phyloP scores from a whole-genome alignment of 208 protist species.

The Trypanosoma vivax region DNA sequence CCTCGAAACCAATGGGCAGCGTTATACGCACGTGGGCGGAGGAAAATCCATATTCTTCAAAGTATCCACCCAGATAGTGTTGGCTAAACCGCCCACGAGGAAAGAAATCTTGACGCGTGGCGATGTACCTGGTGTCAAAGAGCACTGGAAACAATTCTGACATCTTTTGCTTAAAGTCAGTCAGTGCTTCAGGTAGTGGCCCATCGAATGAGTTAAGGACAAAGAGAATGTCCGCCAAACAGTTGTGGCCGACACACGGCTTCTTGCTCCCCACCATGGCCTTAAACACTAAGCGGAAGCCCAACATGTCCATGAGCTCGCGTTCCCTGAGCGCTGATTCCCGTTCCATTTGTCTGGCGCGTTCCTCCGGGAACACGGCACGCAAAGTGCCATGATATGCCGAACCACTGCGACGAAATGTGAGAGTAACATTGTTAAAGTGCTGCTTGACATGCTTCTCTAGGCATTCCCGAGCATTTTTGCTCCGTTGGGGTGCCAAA shows the following conservation, averaged over 20 bases:
- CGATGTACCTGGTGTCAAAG: conserved; percentile 62
- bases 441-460: conserved; percentile 14
- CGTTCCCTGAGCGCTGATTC: conserved; percentile 19
- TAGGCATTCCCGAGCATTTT: conserved; percentile 37
- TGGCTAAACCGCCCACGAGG: conserved; percentile 27
- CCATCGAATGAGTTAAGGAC: conserved; percentile 39
- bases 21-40: conserved; percentile 32
- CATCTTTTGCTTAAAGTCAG: conserved; percentile 37
- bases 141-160: conserved; percentile 48
- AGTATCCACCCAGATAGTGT: conserved; percentile 38
- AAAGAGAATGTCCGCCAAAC: conserved; percentile 73
- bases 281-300: conserved; percentile 60
- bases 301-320: conserved; percentile 40
- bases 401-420: conserved; percentile 30
- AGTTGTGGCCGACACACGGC: conserved; percentile 77
- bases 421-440: conserved; percentile 26
- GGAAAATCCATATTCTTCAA: conserved; percentile 40
- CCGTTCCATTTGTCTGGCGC: conserved; percentile 11
- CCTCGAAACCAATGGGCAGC: conserved; percentile 56
- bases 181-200: conserved; percentile 32
- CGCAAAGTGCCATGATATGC: conserved; percentile 26
- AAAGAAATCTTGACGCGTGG: conserved; percentile 31
- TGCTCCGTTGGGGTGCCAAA: conserved; percentile 29
- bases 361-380: conserved; percentile 31
- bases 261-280: conserved; percentile 53